Percentiles rank a stretch among this genome's conserved stretches.
These are phyloP conservation scores for Mucor plumbeus DNA, from an alignment of 371 early-diverging fungal genomes.

Conservation along the genomic window DNA sequence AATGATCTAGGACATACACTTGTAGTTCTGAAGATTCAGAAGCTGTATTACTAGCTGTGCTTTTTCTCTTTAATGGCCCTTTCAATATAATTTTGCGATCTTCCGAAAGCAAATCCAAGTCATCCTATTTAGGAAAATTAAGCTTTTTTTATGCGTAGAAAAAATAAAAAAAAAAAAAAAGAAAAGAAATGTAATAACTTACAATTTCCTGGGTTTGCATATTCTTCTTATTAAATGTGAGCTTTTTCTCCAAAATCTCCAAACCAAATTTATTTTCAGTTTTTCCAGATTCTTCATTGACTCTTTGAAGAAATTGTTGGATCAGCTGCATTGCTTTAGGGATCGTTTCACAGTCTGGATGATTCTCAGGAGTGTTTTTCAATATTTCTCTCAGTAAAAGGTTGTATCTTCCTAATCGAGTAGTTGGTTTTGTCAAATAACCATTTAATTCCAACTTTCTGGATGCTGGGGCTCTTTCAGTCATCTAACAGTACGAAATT, in stretches of 20 bases:
- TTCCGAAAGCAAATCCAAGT: conserved; percentile 55
- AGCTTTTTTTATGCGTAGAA: conserved; percentile 67
- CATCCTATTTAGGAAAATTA: conserved; percentile 68
- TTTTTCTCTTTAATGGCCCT: conserved; percentile 76
- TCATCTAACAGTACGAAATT: conserved; percentile 31
- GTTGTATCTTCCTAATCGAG: conserved; percentile 89
- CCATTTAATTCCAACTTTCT: conserved; percentile 84
- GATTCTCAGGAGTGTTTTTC: conserved; percentile 80
- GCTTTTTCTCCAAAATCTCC: conserved; percentile 43
- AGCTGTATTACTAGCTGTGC: conserved; percentile 57
- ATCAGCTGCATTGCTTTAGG: conserved; percentile 74
- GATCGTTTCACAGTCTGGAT: conserved; percentile 76
- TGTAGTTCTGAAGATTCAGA: conserved; percentile 69
- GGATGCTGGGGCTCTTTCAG: conserved; percentile 76
- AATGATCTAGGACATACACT: conserved; percentile 88
- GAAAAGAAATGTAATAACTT: conserved; percentile 47
- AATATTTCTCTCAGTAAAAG: conserved; percentile 85
- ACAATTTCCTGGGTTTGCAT: conserved; percentile 61
- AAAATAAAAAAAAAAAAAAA: too few relatives aligned
- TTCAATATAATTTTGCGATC: conserved; percentile 78
- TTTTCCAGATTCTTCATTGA: conserved; percentile 84
- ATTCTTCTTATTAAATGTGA: conserved; percentile 54
- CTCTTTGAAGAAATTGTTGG: conserved; percentile 69
- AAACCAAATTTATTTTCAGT: conserved; percentile 67
- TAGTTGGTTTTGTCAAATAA: conserved; percentile 86